Evolutionary conservation across 2,329 filamentous ascomycete species (phyloP).

Genomic region (Aspergillus sp.): DNA sequence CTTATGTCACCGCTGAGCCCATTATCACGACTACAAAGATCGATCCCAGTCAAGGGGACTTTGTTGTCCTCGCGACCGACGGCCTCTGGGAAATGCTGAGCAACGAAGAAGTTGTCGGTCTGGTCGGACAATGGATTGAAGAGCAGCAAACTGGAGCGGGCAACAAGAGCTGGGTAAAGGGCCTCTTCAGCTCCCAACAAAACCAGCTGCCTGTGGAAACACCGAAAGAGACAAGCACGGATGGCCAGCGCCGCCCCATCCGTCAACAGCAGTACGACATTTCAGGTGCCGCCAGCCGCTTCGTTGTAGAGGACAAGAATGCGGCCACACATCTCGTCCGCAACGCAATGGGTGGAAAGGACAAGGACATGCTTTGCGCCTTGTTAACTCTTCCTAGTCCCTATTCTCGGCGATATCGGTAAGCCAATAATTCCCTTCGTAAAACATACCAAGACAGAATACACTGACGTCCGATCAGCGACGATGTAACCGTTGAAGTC

Average conservation of each 20-base stretch:
- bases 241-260: constrained; percentile 80
- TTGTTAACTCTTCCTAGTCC: constrained; percentile 89
- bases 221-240: constrained; percentile 49
- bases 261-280: constrained; percentile 91
- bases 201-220: constrained; percentile 77
- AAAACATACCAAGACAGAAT: constrained; percentile 20
- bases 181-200: constrained; percentile 65
- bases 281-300: constrained; percentile 70
- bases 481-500: constrained; percentile 95
- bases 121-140: constrained; percentile 97
- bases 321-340: constrained; percentile 93
- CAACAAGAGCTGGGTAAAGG: constrained; percentile 67
- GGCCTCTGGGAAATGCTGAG: constrained; percentile 99
- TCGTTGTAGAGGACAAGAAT: constrained; percentile 93
- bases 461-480: constrained; percentile 56
- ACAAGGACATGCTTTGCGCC: constrained; percentile 91
- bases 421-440: constrained; percentile 35
- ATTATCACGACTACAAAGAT: constrained; percentile 92
- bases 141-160: constrained; percentile 59
- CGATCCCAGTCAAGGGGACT: constrained; percentile 86
- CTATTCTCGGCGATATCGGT: constrained; percentile 90
- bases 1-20: constrained; percentile 96
- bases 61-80: constrained; percentile 94
- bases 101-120: constrained; percentile 94
- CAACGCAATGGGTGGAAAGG: constrained; percentile 91